These are phyloP conservation scores for Mycosphaerella arachidis DNA, from an alignment of 2,329 filamentous ascomycete genomes.

Conservation along the genomic window DNA sequence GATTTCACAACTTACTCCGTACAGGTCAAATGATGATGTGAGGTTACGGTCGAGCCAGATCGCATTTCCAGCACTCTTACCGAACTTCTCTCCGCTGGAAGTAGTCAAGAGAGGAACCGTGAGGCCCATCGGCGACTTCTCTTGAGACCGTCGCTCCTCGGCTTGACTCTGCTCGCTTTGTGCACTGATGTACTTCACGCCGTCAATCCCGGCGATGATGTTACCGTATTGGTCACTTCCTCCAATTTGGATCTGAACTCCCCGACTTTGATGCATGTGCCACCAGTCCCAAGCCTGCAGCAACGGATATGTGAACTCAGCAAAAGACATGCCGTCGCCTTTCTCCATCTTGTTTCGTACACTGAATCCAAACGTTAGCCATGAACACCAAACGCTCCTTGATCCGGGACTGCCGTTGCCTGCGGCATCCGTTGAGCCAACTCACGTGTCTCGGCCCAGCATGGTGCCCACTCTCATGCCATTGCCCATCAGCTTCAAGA, in stretches of 20 bases:
- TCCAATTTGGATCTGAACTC: constrained; percentile 81
- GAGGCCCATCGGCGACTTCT: constrained; percentile 66
- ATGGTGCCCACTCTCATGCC: constrained; percentile 77
- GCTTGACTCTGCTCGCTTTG: constrained; percentile 19
- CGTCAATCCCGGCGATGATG: constrained; percentile 83
- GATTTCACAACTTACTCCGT: constrained; percentile 51
- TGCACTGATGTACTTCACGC: constrained; percentile 68
- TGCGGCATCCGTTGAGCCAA: constrained; percentile 26
- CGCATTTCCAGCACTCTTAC: constrained; percentile 90
- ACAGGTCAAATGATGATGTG: constrained; percentile 80
- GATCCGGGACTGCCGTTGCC: not conserved
- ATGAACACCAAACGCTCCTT: too few relatives aligned
- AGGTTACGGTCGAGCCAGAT: constrained; percentile 82
- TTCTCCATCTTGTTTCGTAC: constrained; percentile 80
- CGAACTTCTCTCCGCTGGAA: constrained; percentile 80
- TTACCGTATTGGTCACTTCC: constrained; percentile 97
- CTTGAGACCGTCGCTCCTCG: constrained; percentile 38
- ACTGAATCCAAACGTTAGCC: constrained; percentile 37
- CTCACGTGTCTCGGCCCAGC: constrained; percentile 81
- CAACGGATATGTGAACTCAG: constrained; percentile 88
- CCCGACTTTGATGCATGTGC: constrained; percentile 67
- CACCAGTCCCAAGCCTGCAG: constrained; percentile 97
- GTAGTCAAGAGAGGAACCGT: constrained; percentile 89
- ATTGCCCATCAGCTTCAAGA: constrained; percentile 68
- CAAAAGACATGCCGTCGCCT: constrained; percentile 88